Evolutionary conservation across 345 rosid genomes (phyloP), one percentile per base, ranked within the genome.

Genomic region (Triadica sebifera): DNA sequence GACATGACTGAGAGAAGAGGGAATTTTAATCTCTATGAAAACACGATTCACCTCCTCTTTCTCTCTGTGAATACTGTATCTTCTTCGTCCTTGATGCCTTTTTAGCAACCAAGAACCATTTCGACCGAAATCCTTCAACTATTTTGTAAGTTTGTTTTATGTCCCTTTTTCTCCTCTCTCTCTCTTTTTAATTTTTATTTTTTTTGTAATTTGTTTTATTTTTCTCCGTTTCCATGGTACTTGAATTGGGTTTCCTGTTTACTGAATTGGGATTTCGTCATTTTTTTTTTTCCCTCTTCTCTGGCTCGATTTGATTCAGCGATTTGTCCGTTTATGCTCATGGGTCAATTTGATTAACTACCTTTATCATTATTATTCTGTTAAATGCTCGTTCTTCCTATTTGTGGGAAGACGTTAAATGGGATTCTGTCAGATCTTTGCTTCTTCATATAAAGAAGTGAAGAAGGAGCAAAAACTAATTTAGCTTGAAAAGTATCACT

Each of bases 111-210:
- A 49, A 59, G 22, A 59, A 49, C 64, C 8, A 39, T 38, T 64
- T 7, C 1, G 19, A 65, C 38, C 25, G 34, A 47, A 65, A 24
- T 37, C 55, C 29, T 63, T 34, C 24, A 37, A 68, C n/a, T 55
- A 62, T 78, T 37, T 65, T 65, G 84, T 79, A 77, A 85, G 81
- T 69, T 74, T 12, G 15, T 71, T 47, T 29, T 29, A 2, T 29
- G 1, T 29, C 34, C 2, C 34, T 29, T 2, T 29, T 2, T 29
- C 34, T 29, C 34, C 34, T 29, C 34, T 29, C 34, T 29, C 34
- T 29, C 34, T 29, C 34, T 29, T 29, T 29, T 2, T 29, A 29
- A 1, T 29, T 29, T 29, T 29, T 29, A 29, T 29, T 29, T 29
- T 29, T 29, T 29, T 29, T 29, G 34, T 2, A 29, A 29, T 29